Percentiles rank a stretch among this genome's conserved stretches.
Evolutionary conservation across 2,329 filamentous ascomycete genomes (phyloP).

Genomic region (Botryotinia calthae): DNA sequence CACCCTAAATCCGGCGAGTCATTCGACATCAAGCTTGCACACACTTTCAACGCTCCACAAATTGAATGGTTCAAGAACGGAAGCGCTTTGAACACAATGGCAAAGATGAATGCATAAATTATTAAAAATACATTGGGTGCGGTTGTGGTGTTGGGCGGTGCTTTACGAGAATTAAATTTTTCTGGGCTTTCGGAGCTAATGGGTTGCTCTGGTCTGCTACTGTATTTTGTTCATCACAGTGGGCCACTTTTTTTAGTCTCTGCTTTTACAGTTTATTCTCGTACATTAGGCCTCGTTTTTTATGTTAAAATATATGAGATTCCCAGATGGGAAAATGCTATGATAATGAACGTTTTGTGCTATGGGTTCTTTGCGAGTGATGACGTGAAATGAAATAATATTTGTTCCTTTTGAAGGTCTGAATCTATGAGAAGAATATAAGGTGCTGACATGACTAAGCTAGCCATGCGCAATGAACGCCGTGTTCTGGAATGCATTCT

Average conservation of each 20-base stretch:
- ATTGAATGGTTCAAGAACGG: conserved; percentile 99
- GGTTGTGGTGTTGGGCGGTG: conserved; percentile 13
- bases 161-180: conserved; percentile 17
- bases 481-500: not conserved
- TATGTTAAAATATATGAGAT: conserved; percentile 19
- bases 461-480: not conserved
- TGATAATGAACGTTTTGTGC: not conserved
- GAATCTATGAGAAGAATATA: not conserved
- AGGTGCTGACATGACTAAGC: not conserved
- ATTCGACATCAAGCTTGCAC: conserved; percentile 80
- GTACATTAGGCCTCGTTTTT: conserved; percentile 20
- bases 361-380: too few relatives aligned
- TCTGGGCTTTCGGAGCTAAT: conserved; percentile 18
- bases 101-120: conserved; percentile 54
- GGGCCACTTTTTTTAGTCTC: conserved; percentile 16
- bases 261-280: conserved; percentile 18
- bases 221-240: conserved; percentile 20
- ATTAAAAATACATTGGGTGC: conserved; percentile 9
- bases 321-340: conserved; percentile 1
- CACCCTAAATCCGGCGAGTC: conserved; percentile 83
- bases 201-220: conserved; percentile 19
- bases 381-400: not conserved
- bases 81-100: conserved; percentile 97
- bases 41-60: conserved; percentile 98
- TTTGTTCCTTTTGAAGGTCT: not conserved